These are phyloP conservation scores for Pterocarpus santalinus DNA, from an alignment of 306 rosid species.

Conservation along the genomic window DNA sequence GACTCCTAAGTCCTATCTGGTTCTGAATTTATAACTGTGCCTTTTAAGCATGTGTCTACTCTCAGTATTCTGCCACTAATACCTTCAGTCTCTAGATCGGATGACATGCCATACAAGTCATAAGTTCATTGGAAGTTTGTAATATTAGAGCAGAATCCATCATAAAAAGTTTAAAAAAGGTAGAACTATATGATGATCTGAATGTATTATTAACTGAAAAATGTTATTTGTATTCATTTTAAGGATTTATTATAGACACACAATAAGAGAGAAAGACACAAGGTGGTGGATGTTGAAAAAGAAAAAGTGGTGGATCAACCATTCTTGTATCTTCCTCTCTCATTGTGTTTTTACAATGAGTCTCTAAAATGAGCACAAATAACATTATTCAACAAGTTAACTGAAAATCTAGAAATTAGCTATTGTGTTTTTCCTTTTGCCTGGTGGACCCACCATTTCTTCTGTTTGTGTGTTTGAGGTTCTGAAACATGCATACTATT, in stretches of 20 bases:
- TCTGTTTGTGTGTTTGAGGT: constrained; percentile 13
- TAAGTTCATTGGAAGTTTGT: neutral
- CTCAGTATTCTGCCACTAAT: neutral
- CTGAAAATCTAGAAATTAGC: constrained; percentile 9
- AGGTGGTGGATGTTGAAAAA: no score
- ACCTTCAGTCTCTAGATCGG: constrained; percentile 9
- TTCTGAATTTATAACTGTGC: neutral
- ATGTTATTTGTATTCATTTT: no score
- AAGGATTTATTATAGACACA: no score
- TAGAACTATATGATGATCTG: neutral
- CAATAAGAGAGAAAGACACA: no score
- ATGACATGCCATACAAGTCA: constrained; percentile 11
- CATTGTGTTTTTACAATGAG: no score
- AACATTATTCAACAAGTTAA: neutral
- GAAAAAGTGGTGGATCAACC: no score
- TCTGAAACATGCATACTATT: constrained; percentile 28
- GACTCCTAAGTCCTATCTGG: neutral
- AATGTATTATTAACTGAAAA: neutral
- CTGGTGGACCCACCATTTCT: neutral
- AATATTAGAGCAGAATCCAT: neutral
- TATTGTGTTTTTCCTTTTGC: constrained; percentile 20
- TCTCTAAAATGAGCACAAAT: no score
- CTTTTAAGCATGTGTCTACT: neutral
- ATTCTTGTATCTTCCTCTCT: no score
- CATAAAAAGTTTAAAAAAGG: neutral